Percentiles rank a stretch among this genome's conserved stretches.
phyloP scores from a whole-genome alignment of 352 stramenopile species.

The Pythium phragmiticola region DNA sequence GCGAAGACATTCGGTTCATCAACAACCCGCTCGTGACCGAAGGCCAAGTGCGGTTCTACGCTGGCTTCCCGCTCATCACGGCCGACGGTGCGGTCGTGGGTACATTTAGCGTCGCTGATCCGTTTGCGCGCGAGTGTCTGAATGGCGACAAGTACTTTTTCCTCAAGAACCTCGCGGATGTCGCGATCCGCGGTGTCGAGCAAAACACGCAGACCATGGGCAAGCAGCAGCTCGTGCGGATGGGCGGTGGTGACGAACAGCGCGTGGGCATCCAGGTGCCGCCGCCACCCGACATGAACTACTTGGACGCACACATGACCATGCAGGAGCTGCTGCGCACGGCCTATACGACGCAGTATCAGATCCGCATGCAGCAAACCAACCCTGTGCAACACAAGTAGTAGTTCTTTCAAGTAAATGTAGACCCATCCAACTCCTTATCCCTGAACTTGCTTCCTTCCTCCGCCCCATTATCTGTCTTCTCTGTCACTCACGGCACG shows the following conservation, averaged over 20 bases:
- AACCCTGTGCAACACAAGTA: constrained; percentile 39
- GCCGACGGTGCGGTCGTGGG: constrained; percentile 64
- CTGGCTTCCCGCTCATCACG: constrained; percentile 73
- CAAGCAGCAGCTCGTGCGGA: constrained; percentile 18
- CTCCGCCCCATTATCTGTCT: not conserved
- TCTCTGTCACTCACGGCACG: not conserved
- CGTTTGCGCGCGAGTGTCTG: constrained; percentile 71
- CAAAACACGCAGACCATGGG: constrained; percentile 61
- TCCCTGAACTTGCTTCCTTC: not conserved
- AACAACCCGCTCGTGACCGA: constrained; percentile 80
- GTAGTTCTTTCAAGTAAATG: not conserved
- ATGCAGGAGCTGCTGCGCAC: constrained; percentile 86
- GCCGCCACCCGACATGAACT: constrained; percentile 58
- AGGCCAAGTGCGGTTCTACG: constrained; percentile 80
- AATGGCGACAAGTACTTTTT: constrained; percentile 80
- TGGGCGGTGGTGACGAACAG: constrained; percentile 6
- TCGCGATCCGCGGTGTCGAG: constrained; percentile 75
- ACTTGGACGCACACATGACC: constrained; percentile 58
- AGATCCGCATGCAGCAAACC: constrained; percentile 75
- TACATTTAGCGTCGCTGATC: constrained; percentile 76
- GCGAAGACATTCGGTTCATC: constrained; percentile 73
- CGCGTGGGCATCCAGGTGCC: constrained; percentile 37
- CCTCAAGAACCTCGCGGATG: constrained; percentile 79
- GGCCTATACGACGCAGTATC: constrained; percentile 79
- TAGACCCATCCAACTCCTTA: not conserved